These are phyloP conservation scores for Hydnomerulius pinastri DNA, from an alignment of 768 basidiomycete genomes.

Conservation along the genomic window DNA sequence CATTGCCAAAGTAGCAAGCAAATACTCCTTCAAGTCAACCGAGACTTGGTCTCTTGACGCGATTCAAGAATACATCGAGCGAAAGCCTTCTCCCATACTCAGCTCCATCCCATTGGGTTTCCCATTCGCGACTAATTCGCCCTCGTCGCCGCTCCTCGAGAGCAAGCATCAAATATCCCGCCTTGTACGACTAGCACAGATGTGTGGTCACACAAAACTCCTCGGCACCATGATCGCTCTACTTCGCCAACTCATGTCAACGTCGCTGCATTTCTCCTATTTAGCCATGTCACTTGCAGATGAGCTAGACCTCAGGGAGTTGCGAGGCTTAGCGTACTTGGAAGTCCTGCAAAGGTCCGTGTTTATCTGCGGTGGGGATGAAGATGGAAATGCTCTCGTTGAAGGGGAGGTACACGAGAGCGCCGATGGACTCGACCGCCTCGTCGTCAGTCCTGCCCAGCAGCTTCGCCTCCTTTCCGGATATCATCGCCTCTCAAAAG, in stretches of 20 bases:
- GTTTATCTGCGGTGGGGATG: constrained; percentile 22
- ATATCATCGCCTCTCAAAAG: constrained; percentile 64
- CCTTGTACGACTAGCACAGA: constrained; percentile 65
- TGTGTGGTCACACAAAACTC: constrained; percentile 63
- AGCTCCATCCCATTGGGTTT: constrained; percentile 38
- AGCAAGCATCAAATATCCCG: constrained; percentile 54
- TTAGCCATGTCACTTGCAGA: constrained; percentile 74
- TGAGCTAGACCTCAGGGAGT: constrained; percentile 59
- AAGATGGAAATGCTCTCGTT: constrained; percentile 11
- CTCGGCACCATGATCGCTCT: constrained; percentile 60
- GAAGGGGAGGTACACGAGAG: constrained; percentile 36
- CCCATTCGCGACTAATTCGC: constrained; percentile 23
- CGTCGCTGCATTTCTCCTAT: constrained; percentile 66
- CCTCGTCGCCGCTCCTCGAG: constrained; percentile 39
- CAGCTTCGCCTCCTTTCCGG: constrained; percentile 68
- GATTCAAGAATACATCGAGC: constrained; percentile 68
- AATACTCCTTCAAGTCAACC: constrained; percentile 72
- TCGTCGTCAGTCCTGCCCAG: constrained; percentile 58
- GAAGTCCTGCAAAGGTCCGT: constrained; percentile 70
- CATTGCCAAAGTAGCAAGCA: constrained; percentile 67
- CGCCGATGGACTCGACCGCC: constrained; percentile 43
- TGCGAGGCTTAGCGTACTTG: constrained; percentile 68
- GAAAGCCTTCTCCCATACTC: constrained; percentile 54
- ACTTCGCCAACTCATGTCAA: constrained; percentile 61
- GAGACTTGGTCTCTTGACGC: constrained; percentile 77